Evolutionary conservation across 2,329 filamentous ascomycete genomes (phyloP).

Genomic region (Mycogone perniciosa): DNA sequence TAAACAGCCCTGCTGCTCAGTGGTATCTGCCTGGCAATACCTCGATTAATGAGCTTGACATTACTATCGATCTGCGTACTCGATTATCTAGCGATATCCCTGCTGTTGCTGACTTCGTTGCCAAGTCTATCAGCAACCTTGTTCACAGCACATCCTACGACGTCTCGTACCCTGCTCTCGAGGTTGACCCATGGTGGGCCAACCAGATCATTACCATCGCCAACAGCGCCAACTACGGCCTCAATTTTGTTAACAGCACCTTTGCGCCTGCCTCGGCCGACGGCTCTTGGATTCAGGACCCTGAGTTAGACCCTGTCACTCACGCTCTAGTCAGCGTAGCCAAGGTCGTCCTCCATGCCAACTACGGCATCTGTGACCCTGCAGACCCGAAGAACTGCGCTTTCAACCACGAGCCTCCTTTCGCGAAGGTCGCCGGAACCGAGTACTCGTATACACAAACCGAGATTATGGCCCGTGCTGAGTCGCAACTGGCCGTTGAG

Average conservation of each 20-base stretch:
- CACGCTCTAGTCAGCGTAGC: conserved; percentile 9
- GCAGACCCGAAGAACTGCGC: conserved; percentile 3
- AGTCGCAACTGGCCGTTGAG: conserved; percentile 12
- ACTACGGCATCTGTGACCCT: conserved; percentile 13
- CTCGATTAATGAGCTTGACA: conserved; percentile 13
- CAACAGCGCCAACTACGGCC: conserved; percentile 4
- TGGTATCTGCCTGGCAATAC: conserved; percentile 16
- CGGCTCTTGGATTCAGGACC: conserved; percentile 14
- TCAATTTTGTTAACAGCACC: conserved; percentile 9
- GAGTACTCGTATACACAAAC: conserved; percentile 15
- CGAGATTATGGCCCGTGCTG: conserved; percentile 14
- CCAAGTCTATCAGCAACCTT: conserved; percentile 9
- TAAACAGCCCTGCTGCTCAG: conserved; percentile 1
- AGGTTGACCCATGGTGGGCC: conserved; percentile 10
- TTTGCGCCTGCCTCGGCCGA: conserved; percentile 15
- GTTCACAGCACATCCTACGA: conserved; percentile 10
- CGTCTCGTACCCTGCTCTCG: conserved; percentile 15
- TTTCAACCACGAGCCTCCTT: conserved; percentile 17
- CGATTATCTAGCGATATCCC: conserved; percentile 13
- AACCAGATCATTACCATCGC: conserved; percentile 9
- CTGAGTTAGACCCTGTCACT: conserved; percentile 8
- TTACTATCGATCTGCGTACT: conserved; percentile 16
- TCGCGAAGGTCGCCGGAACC: conserved; percentile 5
- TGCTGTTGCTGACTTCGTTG: conserved; percentile 10
- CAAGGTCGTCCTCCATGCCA: conserved; percentile 13